Conservation (phyloP, 345 rosid genomes). For the Pelargonium nanum region DNA sequence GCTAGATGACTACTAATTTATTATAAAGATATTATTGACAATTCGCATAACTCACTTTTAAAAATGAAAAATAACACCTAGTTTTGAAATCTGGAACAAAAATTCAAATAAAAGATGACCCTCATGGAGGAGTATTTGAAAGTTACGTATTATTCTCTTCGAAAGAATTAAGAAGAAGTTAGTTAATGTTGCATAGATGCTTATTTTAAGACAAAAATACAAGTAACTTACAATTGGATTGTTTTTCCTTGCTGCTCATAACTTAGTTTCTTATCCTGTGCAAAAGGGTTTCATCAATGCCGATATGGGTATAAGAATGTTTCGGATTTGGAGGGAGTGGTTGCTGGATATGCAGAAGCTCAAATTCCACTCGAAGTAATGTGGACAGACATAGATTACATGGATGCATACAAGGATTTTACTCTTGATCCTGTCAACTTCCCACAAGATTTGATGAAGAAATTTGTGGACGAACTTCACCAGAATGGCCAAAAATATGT, state of each 20-base stretch:
- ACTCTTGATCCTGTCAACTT: slow-evolving; percentile 61
- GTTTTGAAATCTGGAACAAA: no score
- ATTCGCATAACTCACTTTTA: no score
- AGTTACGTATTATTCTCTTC: no score
- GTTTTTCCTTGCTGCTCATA: not conserved
- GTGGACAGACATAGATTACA: slow-evolving; percentile 79
- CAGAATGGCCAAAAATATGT: slow-evolving; percentile 55
- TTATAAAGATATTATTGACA: no score
- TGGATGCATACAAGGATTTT: slow-evolving; percentile 61
- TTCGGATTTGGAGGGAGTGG: slow-evolving; percentile 43
- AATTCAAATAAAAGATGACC: no score
- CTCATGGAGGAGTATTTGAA: no score
- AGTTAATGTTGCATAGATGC: no score
- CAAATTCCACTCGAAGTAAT: slow-evolving; percentile 65
- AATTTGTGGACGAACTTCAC: slow-evolving; percentile 38
- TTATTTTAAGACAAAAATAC: no score
- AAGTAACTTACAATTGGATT: no score
- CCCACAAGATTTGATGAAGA: slow-evolving; percentile 36
- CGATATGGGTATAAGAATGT: slow-evolving; percentile 57
- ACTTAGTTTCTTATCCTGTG: not conserved
- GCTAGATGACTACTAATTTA: no score
- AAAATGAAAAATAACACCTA: no score
- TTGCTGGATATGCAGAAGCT: slow-evolving; percentile 58
- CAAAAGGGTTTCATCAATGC: slow-evolving; percentile 66
- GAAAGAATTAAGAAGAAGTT: not conserved